A percentile compares a stretch with the other conserved stretches of the same genome.
Conservation (phyloP, 148 eudicot species). For the Salicornia ramosissima region DNA sequence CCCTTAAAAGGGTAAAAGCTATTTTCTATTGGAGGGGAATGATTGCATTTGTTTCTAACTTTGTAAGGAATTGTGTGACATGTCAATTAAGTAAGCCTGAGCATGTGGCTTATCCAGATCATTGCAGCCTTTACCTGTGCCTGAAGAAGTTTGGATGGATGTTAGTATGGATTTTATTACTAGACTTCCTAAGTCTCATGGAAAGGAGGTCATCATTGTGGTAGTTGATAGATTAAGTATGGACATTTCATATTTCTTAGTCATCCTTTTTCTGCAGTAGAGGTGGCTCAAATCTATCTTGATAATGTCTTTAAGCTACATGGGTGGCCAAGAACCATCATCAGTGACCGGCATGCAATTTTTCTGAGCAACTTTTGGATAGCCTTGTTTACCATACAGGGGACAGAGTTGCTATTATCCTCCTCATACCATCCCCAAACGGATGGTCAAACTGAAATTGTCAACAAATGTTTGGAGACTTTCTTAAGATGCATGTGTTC, state of each 20-base stretch:
- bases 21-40: background rate
- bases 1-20: background rate
- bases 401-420: background rate
- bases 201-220: background rate
- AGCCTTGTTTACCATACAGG: background rate
- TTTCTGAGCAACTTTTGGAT: background rate
- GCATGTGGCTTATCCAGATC: background rate
- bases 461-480: background rate
- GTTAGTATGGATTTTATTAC: too few relatives aligned
- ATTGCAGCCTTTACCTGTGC: background rate
- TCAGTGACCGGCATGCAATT: too few relatives aligned
- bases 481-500: background rate
- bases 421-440: background rate
- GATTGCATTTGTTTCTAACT: background rate
- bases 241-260: background rate
- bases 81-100: background rate
- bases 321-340: too few relatives aligned
- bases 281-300: too few relatives aligned
- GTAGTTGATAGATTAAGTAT: too few relatives aligned
- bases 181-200: background rate
- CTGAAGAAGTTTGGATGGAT: background rate
- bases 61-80: background rate
- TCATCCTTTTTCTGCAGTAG: too few relatives aligned
- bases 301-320: too few relatives aligned
- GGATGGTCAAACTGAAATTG: too few relatives aligned